These are phyloP conservation scores for Citrus cavaleriei DNA, from an alignment of 345 rosid species.

Conservation along the genomic window DNA sequence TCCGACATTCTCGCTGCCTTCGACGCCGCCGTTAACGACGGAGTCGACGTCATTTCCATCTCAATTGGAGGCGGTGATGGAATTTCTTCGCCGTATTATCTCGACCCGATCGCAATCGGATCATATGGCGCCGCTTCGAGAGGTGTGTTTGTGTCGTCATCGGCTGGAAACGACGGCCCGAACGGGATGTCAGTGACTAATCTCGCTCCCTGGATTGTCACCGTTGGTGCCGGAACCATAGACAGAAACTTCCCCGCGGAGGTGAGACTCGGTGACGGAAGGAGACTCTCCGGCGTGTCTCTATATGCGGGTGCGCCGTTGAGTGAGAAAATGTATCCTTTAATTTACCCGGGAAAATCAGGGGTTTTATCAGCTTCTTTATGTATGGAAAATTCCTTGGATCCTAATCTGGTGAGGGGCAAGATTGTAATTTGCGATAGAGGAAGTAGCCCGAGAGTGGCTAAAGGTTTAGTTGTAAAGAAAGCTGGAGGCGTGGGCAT, in stretches of 20 bases:
- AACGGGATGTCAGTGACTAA: constrained; percentile 74
- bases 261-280: constrained; percentile 54
- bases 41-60: constrained; percentile 73
- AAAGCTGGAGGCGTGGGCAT: constrained; percentile 84
- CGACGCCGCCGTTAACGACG: constrained; percentile 58
- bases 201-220: constrained; percentile 68
- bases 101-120: constrained; percentile 83
- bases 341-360: constrained; percentile 67
- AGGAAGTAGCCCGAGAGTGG: constrained; percentile 72
- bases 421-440: constrained; percentile 80
- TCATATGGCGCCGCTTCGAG: constrained; percentile 55
- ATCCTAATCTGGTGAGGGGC: constrained; percentile 54
- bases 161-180: constrained; percentile 78
- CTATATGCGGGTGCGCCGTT: constrained; percentile 56
- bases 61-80: constrained; percentile 83
- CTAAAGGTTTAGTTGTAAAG: constrained; percentile 79
- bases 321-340: constrained; percentile 56
- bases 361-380: constrained; percentile 57
- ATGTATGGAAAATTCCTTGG: constrained; percentile 76
- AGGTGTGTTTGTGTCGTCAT: constrained; percentile 52
- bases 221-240: constrained; percentile 75
- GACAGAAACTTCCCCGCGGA: constrained; percentile 77
- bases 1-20: constrained; percentile 81
- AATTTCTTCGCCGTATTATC: constrained; percentile 63
- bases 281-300: constrained; percentile 59